These are phyloP conservation scores for Cutaneotrichosporon sp. DNA, from an alignment of 1,284 basidiomycete genomes.

Conservation along the genomic window DNA sequence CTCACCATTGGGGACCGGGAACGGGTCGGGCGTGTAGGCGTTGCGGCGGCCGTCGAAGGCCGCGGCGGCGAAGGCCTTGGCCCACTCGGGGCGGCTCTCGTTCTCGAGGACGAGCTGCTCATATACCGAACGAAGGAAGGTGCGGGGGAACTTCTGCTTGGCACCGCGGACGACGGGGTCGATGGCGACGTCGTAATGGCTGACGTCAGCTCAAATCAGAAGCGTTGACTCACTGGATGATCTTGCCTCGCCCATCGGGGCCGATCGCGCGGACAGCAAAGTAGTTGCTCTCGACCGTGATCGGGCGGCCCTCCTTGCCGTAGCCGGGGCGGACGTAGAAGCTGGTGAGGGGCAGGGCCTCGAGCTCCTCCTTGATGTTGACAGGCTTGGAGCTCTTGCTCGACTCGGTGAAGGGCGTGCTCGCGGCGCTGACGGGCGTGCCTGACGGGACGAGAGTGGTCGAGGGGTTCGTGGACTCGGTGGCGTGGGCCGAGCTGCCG, in stretches of 20 bases:
- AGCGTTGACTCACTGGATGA: conserved; percentile 40
- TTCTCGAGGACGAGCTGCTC: conserved; percentile 37
- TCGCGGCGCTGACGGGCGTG: not conserved
- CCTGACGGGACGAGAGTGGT: not conserved
- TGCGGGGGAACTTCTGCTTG: conserved; percentile 36
- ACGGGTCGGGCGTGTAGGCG: conserved; percentile 39
- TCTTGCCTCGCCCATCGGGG: conserved; percentile 32
- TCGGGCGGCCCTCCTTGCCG: conserved; percentile 27
- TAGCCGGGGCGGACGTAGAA: conserved; percentile 42
- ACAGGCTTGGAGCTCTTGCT: not conserved
- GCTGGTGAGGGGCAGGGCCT: conserved; percentile 30
- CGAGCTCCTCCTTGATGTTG: conserved; percentile 23
- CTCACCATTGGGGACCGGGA: conserved; percentile 36
- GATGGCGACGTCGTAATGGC: conserved; percentile 52
- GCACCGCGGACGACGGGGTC: conserved; percentile 46
- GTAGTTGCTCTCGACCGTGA: conserved; percentile 38
- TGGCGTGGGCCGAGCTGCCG: not conserved
- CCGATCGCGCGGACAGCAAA: conserved; percentile 35
- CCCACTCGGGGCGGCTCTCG: conserved; percentile 22
- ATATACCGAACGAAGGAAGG: conserved; percentile 36
- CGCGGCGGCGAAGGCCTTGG: conserved; percentile 24
- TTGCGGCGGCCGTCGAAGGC: conserved; percentile 47
- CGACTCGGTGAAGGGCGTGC: not conserved
- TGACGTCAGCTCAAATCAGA: conserved; percentile 16
- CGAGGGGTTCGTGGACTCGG: not conserved